Conservation (phyloP, 2,329 filamentous ascomycete genomes). For the Lizonia empirigonia region DNA sequence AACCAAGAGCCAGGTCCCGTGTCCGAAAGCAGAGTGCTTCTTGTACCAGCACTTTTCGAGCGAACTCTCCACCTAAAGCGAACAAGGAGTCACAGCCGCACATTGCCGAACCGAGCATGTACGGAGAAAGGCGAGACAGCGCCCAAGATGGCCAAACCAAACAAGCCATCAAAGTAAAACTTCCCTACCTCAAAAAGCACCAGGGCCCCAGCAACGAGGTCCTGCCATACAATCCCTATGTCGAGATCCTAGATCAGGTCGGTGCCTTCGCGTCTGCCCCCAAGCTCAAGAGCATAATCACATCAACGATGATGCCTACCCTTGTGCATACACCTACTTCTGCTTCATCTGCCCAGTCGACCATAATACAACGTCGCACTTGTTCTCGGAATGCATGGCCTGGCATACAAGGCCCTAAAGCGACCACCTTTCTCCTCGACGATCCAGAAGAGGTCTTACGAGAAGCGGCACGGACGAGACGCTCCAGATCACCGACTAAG, state of each 20-base stretch:
- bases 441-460: slow-evolving; percentile 30
- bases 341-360: neutral
- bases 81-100: neutral
- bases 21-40: neutral
- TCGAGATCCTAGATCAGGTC: slow-evolving; percentile 8
- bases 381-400: slow-evolving; percentile 8
- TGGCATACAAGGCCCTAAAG: slow-evolving; percentile 29
- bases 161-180: neutral
- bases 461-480: slow-evolving; percentile 17
- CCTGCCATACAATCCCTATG: neutral
- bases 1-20: too few relatives aligned
- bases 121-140: slow-evolving; percentile 2
- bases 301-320: neutral
- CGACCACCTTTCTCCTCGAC: slow-evolving; percentile 23
- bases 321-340: neutral
- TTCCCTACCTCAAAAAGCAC: slow-evolving; percentile 12
- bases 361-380: slow-evolving; percentile 3
- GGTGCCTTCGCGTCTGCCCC: neutral
- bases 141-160: neutral
- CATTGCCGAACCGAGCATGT: neutral
- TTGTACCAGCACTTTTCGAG: neutral
- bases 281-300: neutral
- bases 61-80: neutral
- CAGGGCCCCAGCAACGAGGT: neutral
- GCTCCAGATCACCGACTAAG: slow-evolving; percentile 16